Evolutionary conservation across 768 basidiomycete genomes (phyloP), one percentile per base, ranked within the genome.

Genomic region (Agaricus sinodeliciosus): DNA sequence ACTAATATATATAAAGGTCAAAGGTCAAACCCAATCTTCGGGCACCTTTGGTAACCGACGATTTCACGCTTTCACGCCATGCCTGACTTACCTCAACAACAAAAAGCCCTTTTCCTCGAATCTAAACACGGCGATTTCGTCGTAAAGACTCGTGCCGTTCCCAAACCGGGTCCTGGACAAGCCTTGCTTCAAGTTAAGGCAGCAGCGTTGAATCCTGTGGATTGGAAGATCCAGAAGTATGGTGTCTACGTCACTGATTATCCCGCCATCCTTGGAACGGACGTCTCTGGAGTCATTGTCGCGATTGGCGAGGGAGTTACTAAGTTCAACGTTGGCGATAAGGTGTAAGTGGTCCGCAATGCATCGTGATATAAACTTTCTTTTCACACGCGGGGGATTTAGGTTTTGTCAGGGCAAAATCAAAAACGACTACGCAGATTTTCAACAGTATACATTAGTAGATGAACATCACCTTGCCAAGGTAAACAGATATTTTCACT

Each of bases 121-220:
- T 52, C 55, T 18, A 61, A 62, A 43, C 57, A 57, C 27, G 65
- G 65, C 0, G 51, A 60, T 4, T 71, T 75, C 37, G 55, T 56
- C 26, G 55, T 77, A 18, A 65, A 60, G 16, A 27, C 58, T 22
- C 64, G 60, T 15, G 63, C 65, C n/a, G 65, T 76, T 8, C 72
- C 69, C 12, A 64, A 62, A 16, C 78, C 79, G 4, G 72, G 74
- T 9, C 69, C 73, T 3, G 73, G 72, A 45, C 76, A 79, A 57
- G 60, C 80, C 25, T 69, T 81, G 41, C 62, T 80, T 59, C 72
- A 72, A 60, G 61, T 80, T 49, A 64, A 69, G 40, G 68, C 80
- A 4, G 70, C 76, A 0, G 72, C 75, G 2, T 62, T 81, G 44
- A 80, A 81, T 55, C 81, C 81, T 2, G 69, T 72, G 12, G 80